Evolutionary conservation across 352 stramenopile genomes (phyloP).

Genomic region (Globisporangium canariense): DNA sequence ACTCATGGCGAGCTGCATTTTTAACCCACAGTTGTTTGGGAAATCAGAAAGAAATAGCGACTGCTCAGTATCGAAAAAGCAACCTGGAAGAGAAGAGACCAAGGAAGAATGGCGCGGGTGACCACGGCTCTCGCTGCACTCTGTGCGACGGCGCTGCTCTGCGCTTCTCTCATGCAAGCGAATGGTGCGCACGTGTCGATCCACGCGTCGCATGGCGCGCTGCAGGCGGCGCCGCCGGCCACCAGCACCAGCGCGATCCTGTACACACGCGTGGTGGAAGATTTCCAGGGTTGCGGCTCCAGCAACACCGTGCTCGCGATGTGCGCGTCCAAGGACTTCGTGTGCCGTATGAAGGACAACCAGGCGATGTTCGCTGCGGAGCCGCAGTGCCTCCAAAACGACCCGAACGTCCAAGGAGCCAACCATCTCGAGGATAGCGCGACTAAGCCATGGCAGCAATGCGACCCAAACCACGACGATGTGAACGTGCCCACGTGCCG

Average conservation of each 20-base stretch:
- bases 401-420: slow-evolving; percentile 29
- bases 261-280: slow-evolving; percentile 31
- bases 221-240: neutral
- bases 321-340: slow-evolving; percentile 39
- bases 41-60: neutral
- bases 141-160: neutral
- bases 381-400: slow-evolving; percentile 37
- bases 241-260: slow-evolving; percentile 17
- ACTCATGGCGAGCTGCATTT: too few species aligned
- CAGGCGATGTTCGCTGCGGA: slow-evolving; percentile 32
- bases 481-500: slow-evolving; percentile 35
- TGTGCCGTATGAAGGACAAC: slow-evolving; percentile 44
- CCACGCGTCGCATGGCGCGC: neutral
- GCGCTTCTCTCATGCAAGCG: neutral
- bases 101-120: neutral
- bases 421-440: slow-evolving; percentile 34
- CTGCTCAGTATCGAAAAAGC: slow-evolving; percentile 3
- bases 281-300: slow-evolving; percentile 27
- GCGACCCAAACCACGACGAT: slow-evolving; percentile 30
- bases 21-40: neutral
- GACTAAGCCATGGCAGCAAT: slow-evolving; percentile 29
- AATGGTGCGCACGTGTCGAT: slow-evolving; percentile 3
- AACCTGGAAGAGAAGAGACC: neutral
- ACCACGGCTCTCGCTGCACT: neutral
- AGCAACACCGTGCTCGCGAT: slow-evolving; percentile 27